Evolutionary conservation across 1,139 yeast species (phyloP), one percentile per base, ranked within the genome.

Genomic region (Saccharomycopsis phalli): DNA sequence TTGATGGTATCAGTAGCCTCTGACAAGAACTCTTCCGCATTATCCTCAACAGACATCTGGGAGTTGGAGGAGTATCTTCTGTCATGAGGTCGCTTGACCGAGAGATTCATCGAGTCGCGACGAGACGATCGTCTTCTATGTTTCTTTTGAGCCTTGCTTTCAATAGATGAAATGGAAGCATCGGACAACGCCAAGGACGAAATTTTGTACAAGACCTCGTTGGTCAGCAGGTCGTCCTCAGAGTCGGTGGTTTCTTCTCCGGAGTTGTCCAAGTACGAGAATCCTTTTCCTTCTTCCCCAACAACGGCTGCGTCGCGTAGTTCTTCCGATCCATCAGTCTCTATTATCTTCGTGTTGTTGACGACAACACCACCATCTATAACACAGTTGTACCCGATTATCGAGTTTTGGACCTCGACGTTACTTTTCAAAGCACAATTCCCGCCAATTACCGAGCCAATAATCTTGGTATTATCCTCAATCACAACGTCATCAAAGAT

Each of bases 1-100:
- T 80, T 83, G 31, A 91, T 83, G 0, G 97, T 87, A n/a, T 94
- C 95, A 45, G 81, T 68, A 14, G 96, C 98, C 64, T 93, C 98
- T 42, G 70, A 71, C 50, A 74, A 71, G 59, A 93, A 91, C 54
- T 80, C 84, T n/a, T 54, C 57, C 2, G 52, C 50, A 22, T 48
- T 57, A 36, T 51, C 49, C 23, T 53, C 58, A 18, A 38, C 55
- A 46, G 37, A 17, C 8, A 44, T 13, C 21, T 65, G 72, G 49
- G 59, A 64, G 47, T 65, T 69, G 5, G 69, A 62, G 2, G 70
- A 65, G 19, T 36, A 37, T 10, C 38, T 40, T 34, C 47, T 33
- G 19, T 29, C 30, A 19, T 16, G 11, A 17, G 21, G 21, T 26
- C 29, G 39, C 10, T 32, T 31, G 14, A 20, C 22, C 7, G 33